Evolutionary conservation across 192 early-diverging fungal species (phyloP).

Genomic region (Rhizoclosmatium sp.): DNA sequence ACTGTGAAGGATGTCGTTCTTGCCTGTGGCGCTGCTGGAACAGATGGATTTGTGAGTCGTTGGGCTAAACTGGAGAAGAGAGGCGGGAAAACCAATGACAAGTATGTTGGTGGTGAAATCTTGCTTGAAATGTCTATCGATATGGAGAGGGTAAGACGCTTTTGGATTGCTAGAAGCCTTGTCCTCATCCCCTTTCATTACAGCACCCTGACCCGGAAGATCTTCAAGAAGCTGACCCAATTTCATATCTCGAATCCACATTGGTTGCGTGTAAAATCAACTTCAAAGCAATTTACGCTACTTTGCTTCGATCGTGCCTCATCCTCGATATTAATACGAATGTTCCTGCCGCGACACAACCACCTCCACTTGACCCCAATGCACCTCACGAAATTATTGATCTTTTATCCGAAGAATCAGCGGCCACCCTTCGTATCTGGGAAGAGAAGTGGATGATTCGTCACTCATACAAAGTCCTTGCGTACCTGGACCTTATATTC

Average conservation of each 20-base stretch:
- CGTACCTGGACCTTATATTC: constrained; percentile 57
- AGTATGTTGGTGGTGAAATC: constrained; percentile 65
- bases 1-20: constrained; percentile 49
- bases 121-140: constrained; percentile 50
- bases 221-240: constrained; percentile 12
- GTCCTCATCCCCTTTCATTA: too few relatives aligned
- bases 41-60: constrained; percentile 41
- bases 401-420: constrained; percentile 51
- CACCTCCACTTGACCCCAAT: constrained; percentile 33
- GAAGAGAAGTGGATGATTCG: constrained; percentile 50
- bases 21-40: constrained; percentile 25
- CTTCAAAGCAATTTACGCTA: constrained; percentile 51
- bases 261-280: constrained; percentile 44
- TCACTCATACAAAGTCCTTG: constrained; percentile 52
- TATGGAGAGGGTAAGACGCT: constrained; percentile 29
- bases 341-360: constrained; percentile 23
- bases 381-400: constrained; percentile 37
- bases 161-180: not conserved
- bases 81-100: constrained; percentile 57
- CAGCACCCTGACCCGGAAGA: constrained; percentile 8
- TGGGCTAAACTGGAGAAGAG: constrained; percentile 49
- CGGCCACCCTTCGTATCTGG: constrained; percentile 39
- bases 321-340: constrained; percentile 50
- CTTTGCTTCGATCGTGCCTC: constrained; percentile 53
- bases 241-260: constrained; percentile 12